Conservation (phyloP, 2,329 filamentous ascomycete genomes). For the Pyrenochaeta sp. region DNA sequence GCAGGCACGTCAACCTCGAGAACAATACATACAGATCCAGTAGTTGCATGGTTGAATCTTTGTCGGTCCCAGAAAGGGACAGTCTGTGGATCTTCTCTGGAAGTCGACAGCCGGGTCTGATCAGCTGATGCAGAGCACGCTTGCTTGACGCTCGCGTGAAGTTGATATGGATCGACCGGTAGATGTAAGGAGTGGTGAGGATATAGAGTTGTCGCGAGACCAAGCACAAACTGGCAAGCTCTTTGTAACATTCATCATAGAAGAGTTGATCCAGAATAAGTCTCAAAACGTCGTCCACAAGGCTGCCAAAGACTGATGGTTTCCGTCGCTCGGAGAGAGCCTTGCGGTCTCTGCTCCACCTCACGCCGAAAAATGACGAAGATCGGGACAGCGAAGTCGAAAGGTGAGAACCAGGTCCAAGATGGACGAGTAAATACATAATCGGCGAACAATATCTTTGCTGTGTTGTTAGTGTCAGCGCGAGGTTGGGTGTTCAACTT, state of each 20-base stretch:
- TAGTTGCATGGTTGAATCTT: background rate
- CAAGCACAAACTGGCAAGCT: constrained; percentile 2
- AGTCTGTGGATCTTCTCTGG: constrained; percentile 1
- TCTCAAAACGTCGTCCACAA: constrained; percentile 1
- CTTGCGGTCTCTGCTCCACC: background rate
- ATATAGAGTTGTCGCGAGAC: constrained; percentile 7
- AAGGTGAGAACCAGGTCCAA: too few species aligned
- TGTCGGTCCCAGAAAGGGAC: background rate
- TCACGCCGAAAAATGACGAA: background rate
- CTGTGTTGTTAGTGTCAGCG: too few species aligned
- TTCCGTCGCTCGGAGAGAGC: background rate
- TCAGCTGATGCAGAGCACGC: constrained; percentile 3
- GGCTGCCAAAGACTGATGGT: background rate
- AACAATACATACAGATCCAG: background rate
- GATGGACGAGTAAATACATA: too few species aligned
- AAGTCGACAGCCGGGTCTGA: constrained; percentile 1
- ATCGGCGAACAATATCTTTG: too few species aligned
- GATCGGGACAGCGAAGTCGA: too few species aligned
- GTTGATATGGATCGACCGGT: constrained; percentile 3
- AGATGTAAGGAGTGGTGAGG: constrained; percentile 2
- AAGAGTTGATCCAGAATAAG: constrained; percentile 4
- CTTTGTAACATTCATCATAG: background rate
- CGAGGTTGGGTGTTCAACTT: background rate
- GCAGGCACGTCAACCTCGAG: background rate
- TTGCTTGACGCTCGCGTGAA: background rate